These are phyloP conservation scores for Sugiyamaella paludigena DNA, from an alignment of 1,139 yeast genomes.

Conservation along the genomic window DNA sequence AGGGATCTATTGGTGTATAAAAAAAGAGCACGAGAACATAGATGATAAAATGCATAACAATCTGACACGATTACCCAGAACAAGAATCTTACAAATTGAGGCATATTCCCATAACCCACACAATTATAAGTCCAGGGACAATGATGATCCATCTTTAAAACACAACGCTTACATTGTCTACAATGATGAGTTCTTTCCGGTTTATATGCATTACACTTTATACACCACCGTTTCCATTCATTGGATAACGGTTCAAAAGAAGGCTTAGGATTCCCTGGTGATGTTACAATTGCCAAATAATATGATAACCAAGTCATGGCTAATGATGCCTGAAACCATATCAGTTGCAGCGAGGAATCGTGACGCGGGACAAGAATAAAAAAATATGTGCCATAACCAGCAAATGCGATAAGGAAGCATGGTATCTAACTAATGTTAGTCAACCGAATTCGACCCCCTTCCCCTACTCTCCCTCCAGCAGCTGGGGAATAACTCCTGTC, in stretches of 20 bases:
- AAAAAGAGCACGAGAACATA: conserved; percentile 43
- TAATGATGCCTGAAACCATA: conserved; percentile 49
- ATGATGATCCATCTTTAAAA: conserved; percentile 82
- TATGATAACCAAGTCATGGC: conserved; percentile 72
- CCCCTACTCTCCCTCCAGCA: background rate
- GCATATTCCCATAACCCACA: conserved; percentile 74
- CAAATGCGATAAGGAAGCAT: conserved; percentile 50
- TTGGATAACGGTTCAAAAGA: conserved; percentile 40
- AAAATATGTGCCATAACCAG: conserved; percentile 66
- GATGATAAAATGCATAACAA: conserved; percentile 46
- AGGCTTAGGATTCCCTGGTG: conserved; percentile 60
- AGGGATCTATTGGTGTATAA: conserved; percentile 54
- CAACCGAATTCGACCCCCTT: background rate
- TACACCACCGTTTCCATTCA: conserved; percentile 61
- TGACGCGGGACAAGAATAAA: conserved; percentile 51
- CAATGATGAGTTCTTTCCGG: conserved; percentile 85
- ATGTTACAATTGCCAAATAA: conserved; percentile 52
- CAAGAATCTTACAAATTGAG: conserved; percentile 80
- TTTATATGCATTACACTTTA: conserved; percentile 61
- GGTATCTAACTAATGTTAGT: conserved; percentile 53
- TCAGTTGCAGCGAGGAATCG: conserved; percentile 43
- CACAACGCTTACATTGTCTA: conserved; percentile 52
- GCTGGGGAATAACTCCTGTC: too few species aligned
- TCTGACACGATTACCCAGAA: conserved; percentile 63
- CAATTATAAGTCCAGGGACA: conserved; percentile 87